Evolutionary conservation across 306 rosid species (phyloP).

Genomic region (Dalbergia oliveri): DNA sequence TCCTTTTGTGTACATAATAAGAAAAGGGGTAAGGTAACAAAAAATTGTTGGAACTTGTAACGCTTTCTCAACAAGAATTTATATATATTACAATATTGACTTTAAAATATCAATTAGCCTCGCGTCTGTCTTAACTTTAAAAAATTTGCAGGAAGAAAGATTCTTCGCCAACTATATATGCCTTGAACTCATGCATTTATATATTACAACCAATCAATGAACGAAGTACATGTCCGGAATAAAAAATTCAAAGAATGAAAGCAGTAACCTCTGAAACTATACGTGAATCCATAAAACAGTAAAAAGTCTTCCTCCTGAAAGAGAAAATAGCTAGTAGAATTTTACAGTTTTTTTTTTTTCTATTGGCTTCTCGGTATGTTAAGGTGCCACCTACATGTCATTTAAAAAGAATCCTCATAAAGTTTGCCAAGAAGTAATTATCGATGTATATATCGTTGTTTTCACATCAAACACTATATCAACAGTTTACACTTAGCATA

Average conservation of each 20-base stretch:
- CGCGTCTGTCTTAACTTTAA: background rate
- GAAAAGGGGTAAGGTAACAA: no score
- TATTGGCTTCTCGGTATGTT: constrained; percentile 26
- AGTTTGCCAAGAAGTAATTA: no score
- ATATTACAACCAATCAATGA: constrained; percentile 1
- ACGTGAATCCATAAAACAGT: no score
- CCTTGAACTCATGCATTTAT: background rate
- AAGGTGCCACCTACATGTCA: background rate
- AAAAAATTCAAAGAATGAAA: no score
- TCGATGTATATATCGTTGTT: no score
- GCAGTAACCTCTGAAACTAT: no score
- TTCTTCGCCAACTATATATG: background rate
- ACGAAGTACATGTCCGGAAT: background rate
- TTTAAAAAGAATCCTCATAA: no score
- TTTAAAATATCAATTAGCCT: background rate
- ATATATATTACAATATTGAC: background rate
- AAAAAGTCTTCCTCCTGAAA: background rate
- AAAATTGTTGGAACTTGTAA: background rate
- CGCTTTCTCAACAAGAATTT: background rate
- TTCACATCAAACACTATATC: no score
- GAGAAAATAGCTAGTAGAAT: no score
- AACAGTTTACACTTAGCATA: no score
- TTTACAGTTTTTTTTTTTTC: no score
- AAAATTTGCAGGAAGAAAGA: background rate
- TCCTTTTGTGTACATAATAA: no score